Conservation (phyloP, 148 eudicot species). For the Euryodendron excelsum region DNA sequence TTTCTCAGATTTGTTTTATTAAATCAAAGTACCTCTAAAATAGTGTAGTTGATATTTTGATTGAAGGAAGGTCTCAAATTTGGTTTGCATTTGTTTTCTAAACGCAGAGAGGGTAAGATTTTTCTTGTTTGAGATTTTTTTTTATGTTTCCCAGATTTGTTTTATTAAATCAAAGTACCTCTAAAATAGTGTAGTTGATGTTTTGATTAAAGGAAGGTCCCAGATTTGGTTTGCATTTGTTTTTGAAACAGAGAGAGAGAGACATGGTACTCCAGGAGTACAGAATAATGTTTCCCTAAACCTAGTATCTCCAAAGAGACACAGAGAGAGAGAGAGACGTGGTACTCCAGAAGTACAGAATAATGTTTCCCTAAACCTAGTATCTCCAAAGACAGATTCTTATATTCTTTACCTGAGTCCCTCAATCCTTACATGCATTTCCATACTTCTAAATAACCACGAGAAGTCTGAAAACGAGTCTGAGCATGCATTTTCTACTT, state of each 20-base stretch:
- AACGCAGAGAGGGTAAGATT: not conserved
- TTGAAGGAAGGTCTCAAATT: too few species aligned
- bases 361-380: too few species aligned
- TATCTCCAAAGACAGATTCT: too few species aligned
- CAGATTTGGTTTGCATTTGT: too few species aligned
- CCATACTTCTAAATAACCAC: not conserved
- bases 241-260: not conserved
- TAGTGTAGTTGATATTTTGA: not conserved
- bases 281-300: too few species aligned
- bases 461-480: not conserved
- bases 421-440: not conserved
- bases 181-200: not conserved
- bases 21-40: not conserved
- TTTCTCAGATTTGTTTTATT: not conserved
- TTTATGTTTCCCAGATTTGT: not conserved
- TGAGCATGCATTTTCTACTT: not conserved
- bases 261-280: too few species aligned
- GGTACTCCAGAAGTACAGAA: too few species aligned
- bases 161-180: not conserved
- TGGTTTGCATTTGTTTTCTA: too few species aligned
- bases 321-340: too few species aligned
- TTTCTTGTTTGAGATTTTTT: not conserved
- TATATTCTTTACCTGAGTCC: not conserved
- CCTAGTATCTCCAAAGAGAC: too few species aligned
- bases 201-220: too few species aligned